These are phyloP conservation scores for Penicillium desertorum DNA, from an alignment of 495 filamentous ascomycete species.

Conservation along the genomic window DNA sequence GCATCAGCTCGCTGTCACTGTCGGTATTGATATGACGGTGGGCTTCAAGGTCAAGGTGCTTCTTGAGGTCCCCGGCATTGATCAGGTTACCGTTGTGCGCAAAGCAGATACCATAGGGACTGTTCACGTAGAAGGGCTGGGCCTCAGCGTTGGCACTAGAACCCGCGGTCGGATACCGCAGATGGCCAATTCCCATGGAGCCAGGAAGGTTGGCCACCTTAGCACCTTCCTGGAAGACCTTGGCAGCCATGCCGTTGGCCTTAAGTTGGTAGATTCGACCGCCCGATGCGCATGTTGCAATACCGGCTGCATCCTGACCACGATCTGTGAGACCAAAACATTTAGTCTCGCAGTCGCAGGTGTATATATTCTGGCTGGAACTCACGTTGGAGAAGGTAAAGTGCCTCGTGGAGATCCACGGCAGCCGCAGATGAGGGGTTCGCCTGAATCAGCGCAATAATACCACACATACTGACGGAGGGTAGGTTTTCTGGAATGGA, in stretches of 20 bases:
- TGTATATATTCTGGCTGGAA: constrained; percentile 14
- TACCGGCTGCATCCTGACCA: constrained; percentile 91
- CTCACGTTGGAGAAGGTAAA: constrained; percentile 79
- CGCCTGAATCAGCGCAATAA: constrained; percentile 77
- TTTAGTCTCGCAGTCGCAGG: constrained; percentile 19
- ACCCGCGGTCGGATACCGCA: constrained; percentile 89
- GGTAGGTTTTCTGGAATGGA: constrained; percentile 18
- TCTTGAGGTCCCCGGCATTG: constrained; percentile 78
- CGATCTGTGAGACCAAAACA: constrained; percentile 42
- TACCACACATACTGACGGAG: constrained; percentile 71
- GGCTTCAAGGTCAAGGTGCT: constrained; percentile 80
- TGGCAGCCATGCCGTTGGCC: constrained; percentile 87
- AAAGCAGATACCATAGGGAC: constrained; percentile 74
- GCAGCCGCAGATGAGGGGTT: constrained; percentile 64
- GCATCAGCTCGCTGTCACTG: constrained; percentile 89
- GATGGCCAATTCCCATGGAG: constrained; percentile 84
- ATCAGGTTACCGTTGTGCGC: constrained; percentile 91
- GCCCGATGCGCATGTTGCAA: constrained; percentile 70
- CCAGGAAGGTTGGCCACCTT: constrained; percentile 78
- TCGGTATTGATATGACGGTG: constrained; percentile 98
- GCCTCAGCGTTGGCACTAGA: constrained; percentile 65
- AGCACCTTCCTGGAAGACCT: constrained; percentile 79
- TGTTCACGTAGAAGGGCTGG: constrained; percentile 89
- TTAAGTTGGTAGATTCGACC: constrained; percentile 89
- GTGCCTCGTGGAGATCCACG: constrained; percentile 81